Conservation (phyloP, 176 grass and related monocot species). For the Avena sativa region DNA sequence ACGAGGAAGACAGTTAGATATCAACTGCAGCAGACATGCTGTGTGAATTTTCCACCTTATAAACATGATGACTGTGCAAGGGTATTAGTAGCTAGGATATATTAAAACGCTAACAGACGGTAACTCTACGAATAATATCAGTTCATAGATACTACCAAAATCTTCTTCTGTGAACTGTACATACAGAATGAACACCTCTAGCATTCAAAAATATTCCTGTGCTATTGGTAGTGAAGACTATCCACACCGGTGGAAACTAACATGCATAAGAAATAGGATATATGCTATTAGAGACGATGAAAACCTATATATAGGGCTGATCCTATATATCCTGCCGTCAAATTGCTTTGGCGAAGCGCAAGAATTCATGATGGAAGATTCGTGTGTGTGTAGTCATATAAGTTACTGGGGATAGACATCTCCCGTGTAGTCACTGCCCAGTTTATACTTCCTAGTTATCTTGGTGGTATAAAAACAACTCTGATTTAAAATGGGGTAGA, state of each 20-base stretch:
- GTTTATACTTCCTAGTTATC: constrained; percentile 3
- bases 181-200: neutral
- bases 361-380: no score
- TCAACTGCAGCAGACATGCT: neutral
- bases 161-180: neutral
- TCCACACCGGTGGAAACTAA: neutral
- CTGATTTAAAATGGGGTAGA: neutral
- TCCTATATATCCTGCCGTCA: no score
- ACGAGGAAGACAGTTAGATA: neutral
- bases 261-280: neutral
- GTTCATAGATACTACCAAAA: neutral
- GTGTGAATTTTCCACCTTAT: neutral
- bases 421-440: neutral
- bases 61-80: neutral
- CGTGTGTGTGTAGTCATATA: no score
- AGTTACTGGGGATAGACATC: no score
- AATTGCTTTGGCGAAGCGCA: no score
- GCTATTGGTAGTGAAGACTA: neutral
- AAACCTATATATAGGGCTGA: no score
- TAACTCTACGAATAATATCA: neutral
- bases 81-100: neutral
- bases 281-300: no score
- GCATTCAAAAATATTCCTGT: neutral
- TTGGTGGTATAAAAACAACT: neutral
- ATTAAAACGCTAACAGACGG: neutral